These are phyloP conservation scores for Chrysoporthe deuterocubensis DNA, from an alignment of 2,329 filamentous ascomycete genomes.

Conservation along the genomic window DNA sequence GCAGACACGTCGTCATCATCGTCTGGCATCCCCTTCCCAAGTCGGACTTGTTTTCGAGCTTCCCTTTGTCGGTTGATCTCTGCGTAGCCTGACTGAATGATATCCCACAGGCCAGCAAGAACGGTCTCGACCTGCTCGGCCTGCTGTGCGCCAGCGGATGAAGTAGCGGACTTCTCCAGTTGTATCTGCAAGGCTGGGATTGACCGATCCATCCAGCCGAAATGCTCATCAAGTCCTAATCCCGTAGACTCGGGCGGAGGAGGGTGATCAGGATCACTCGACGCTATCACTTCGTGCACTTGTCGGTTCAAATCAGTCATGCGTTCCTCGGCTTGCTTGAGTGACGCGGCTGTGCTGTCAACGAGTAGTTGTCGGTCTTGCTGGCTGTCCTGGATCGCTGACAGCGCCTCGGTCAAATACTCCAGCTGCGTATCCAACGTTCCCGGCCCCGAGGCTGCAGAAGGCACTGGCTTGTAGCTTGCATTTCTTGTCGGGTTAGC, in stretches of 20 bases:
- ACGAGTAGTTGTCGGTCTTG: slow-evolving; percentile 39
- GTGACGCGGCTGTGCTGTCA: slow-evolving; percentile 31
- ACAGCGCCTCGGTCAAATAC: slow-evolving; percentile 71
- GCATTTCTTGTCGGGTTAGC: slow-evolving; percentile 59
- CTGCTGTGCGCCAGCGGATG: slow-evolving; percentile 42
- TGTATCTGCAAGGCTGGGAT: slow-evolving; percentile 55
- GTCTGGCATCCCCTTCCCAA: slow-evolving; percentile 57
- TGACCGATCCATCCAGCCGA: slow-evolving; percentile 69
- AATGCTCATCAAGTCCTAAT: slow-evolving; percentile 66
- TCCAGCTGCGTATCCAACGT: slow-evolving; percentile 64
- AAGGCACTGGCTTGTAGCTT: slow-evolving; percentile 50
- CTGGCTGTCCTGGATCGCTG: slow-evolving; percentile 63
- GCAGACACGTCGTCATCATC: slow-evolving; percentile 66
- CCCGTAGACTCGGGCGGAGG: slow-evolving; percentile 62
- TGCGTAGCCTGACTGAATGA: slow-evolving; percentile 58
- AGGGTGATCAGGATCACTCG: slow-evolving; percentile 52
- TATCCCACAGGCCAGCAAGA: slow-evolving; percentile 60
- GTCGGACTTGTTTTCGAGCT: slow-evolving; percentile 55
- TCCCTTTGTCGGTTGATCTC: slow-evolving; percentile 59
- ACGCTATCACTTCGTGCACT: slow-evolving; percentile 61
- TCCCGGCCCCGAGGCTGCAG: slow-evolving; percentile 46
- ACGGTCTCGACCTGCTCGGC: slow-evolving; percentile 60
- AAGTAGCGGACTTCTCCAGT: slow-evolving; percentile 41
- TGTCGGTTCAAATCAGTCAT: slow-evolving; percentile 67
- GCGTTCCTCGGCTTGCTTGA: slow-evolving; percentile 55